Evolutionary conservation across 1,284 basidiomycete species (phyloP).

Genomic region (Sanghuangporus weigelae): DNA sequence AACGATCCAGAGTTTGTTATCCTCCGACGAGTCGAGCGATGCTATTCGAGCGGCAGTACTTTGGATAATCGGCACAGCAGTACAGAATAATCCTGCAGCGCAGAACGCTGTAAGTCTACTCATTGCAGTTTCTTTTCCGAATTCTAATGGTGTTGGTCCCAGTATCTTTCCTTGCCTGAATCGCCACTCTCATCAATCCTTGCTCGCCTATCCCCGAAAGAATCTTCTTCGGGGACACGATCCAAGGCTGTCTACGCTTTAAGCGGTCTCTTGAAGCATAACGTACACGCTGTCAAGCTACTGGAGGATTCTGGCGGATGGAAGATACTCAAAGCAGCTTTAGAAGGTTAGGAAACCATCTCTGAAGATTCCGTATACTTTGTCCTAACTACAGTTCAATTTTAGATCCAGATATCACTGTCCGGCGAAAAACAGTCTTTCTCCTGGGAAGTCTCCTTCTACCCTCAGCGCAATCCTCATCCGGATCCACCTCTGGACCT

Average conservation of each 20-base stretch:
- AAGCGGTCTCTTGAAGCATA: slow-evolving; percentile 84
- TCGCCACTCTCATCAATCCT: slow-evolving; percentile 67
- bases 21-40: slow-evolving; percentile 47
- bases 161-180: slow-evolving; percentile 61
- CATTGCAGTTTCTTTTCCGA: not conserved
- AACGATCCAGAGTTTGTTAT: slow-evolving; percentile 67
- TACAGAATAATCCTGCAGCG: slow-evolving; percentile 93
- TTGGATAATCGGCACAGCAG: slow-evolving; percentile 92
- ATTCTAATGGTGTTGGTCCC: slow-evolving; percentile 1
- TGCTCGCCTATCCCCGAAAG: slow-evolving; percentile 53
- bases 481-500: slow-evolving; percentile 22
- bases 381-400: not conserved
- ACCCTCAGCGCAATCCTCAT: slow-evolving; percentile 33
- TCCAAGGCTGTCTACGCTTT: slow-evolving; percentile 87
- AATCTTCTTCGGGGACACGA: slow-evolving; percentile 47
- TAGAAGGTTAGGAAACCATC: slow-evolving; percentile 47
- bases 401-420: slow-evolving; percentile 68
- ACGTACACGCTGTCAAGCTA: slow-evolving; percentile 58
- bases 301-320: slow-evolving; percentile 64
- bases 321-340: slow-evolving; percentile 53
- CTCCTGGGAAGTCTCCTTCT: slow-evolving; percentile 76
- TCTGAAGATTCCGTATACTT: not conserved
- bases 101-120: slow-evolving; percentile 69
- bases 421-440: slow-evolving; percentile 85
- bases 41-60: slow-evolving; percentile 70